Conservation (phyloP, 2,329 filamentous ascomycete genomes). For the Akanthomyces muscarius region DNA sequence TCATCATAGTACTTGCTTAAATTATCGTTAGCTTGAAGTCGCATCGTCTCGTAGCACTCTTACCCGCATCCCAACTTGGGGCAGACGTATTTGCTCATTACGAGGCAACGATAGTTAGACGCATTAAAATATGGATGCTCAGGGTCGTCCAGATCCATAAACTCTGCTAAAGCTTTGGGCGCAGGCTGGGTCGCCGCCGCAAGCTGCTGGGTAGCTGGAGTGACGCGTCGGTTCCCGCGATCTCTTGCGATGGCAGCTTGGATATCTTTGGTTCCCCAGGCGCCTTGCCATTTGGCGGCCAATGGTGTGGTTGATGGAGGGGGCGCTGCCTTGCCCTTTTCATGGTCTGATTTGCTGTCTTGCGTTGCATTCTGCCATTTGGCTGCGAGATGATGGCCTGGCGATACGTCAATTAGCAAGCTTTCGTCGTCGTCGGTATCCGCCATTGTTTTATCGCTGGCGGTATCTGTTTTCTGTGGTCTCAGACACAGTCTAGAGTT, state of each 20-base stretch:
- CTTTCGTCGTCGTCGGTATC: background rate
- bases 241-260: background rate
- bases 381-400: background rate
- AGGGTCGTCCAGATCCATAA: constrained; percentile 1
- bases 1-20: constrained; percentile 14
- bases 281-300: constrained; percentile 5
- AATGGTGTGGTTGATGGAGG: background rate
- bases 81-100: constrained; percentile 9
- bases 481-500: background rate
- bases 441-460: background rate
- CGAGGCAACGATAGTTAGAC: background rate
- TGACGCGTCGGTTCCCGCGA: background rate
- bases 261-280: constrained; percentile 4
- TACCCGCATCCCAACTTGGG: constrained; percentile 16
- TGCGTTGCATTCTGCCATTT: background rate
- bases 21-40: background rate
- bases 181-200: background rate
- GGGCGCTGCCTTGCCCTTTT: background rate
- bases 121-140: constrained; percentile 1
- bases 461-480: background rate
- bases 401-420: background rate
- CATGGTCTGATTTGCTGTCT: too few relatives aligned
- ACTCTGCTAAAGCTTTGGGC: background rate
- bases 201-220: background rate
- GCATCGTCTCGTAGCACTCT: background rate